Conservation (phyloP, 345 rosid species). For the Corchorus capsularis region DNA sequence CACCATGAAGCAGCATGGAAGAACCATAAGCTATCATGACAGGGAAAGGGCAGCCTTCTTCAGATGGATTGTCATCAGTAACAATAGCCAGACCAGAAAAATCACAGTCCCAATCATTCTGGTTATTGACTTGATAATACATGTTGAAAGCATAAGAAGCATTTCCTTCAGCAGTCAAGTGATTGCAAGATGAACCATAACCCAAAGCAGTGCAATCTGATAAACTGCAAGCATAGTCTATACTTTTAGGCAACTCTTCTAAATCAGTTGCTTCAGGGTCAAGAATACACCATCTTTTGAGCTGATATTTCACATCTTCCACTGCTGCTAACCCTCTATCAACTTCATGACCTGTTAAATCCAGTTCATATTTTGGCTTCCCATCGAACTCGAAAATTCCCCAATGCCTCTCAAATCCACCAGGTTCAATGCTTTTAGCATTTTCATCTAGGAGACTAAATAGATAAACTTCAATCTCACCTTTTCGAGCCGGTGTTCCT, state of each 20-base stretch:
- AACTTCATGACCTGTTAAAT: slow-evolving; percentile 9
- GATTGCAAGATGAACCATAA: slow-evolving; percentile 50
- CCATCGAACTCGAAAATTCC: slow-evolving; percentile 27
- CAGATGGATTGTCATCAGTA: slow-evolving; percentile 21
- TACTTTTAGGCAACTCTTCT: slow-evolving; percentile 15
- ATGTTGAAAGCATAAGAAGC: slow-evolving; percentile 60
- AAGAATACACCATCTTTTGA: slow-evolving; percentile 19
- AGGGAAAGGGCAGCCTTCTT: slow-evolving; percentile 16
- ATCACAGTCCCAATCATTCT: slow-evolving; percentile 44
- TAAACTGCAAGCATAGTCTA: slow-evolving; percentile 22
- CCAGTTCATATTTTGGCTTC: slow-evolving; percentile 23
- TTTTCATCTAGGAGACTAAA: slow-evolving; percentile 27
- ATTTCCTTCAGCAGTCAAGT: slow-evolving; percentile 41
- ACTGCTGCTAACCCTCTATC: slow-evolving; percentile 19
- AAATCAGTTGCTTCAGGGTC: slow-evolving; percentile 7
- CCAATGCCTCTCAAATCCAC: slow-evolving; percentile 29
- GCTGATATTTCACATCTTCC: slow-evolving; percentile 21
- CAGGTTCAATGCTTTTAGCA: slow-evolving; percentile 23
- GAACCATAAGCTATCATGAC: slow-evolving; percentile 21
- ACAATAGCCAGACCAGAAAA: slow-evolving; percentile 47
- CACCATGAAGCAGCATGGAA: neutral
- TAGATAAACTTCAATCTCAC: slow-evolving; percentile 18
- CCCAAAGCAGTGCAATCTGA: slow-evolving; percentile 58
- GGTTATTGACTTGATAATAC: slow-evolving; percentile 54
- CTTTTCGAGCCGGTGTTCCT: slow-evolving; percentile 22